These are phyloP conservation scores for Pleurotus pulmonarius DNA, from an alignment of 768 basidiomycete species.

Conservation along the genomic window DNA sequence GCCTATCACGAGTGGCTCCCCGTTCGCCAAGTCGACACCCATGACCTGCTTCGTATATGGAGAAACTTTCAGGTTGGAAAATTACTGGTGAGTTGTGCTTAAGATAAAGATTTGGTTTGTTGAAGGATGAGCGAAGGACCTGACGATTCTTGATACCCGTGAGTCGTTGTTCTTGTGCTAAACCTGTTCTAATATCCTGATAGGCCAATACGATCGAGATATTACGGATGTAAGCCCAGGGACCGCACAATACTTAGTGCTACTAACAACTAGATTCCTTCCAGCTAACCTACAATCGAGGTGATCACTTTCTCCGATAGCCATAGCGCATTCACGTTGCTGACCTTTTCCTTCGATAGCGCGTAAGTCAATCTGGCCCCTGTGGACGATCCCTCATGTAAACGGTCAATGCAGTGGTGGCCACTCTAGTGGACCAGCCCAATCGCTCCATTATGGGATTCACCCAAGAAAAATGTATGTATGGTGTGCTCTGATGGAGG, in stretches of 20 bases:
- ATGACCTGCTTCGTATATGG: constrained; percentile 57
- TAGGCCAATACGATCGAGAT: constrained; percentile 51
- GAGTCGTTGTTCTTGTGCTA: background rate
- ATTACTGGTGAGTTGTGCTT: constrained; percentile 25
- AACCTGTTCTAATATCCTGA: background rate
- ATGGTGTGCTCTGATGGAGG: background rate
- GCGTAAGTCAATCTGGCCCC: background rate
- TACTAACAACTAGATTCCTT: too few relatives aligned
- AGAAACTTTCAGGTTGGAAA: constrained; percentile 62
- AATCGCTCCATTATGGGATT: constrained; percentile 54
- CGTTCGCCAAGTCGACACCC: constrained; percentile 51
- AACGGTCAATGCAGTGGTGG: constrained; percentile 20
- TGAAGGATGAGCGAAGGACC: constrained; percentile 23
- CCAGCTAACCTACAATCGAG: too few relatives aligned
- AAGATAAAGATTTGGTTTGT: too few relatives aligned
- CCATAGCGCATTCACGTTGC: background rate
- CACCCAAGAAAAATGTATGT: constrained; percentile 48
- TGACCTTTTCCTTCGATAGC: background rate
- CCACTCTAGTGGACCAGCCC: constrained; percentile 28
- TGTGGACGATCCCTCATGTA: constrained; percentile 5
- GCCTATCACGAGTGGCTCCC: constrained; percentile 65
- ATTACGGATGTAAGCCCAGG: constrained; percentile 43
- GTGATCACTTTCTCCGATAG: too few relatives aligned
- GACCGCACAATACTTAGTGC: too few relatives aligned
- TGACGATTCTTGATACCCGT: constrained; percentile 58